Base-by-base conservation (phyloP, 345 rosid species). In the Euphorbia peplus region DNA sequence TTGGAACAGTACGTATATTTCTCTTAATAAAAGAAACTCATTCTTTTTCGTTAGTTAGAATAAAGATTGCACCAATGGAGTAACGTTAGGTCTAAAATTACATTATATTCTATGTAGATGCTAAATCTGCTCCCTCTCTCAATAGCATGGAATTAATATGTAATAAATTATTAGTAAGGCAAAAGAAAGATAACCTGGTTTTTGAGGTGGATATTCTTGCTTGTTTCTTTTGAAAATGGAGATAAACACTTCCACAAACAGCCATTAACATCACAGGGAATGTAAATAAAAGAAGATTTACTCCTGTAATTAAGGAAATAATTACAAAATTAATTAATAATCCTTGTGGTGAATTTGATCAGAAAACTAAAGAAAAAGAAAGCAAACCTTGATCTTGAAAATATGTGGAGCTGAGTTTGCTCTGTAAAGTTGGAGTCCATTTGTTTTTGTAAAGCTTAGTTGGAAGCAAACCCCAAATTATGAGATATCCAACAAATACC, bases 261-360 rank as follows among this genome's bases (percentile, higher is more conserved):
- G 93, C 85, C 48, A 89, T 76, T 60, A 86, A 70, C 86, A 87
- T 82, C 68, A 86, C 61, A 3, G 97, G 95, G 64, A 81, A 72
- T 3, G 91, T 76, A 30, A 86, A 84, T 39, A 89, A 81, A 67
- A 89, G 77, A 47, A 88, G 83, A 65, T 85, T 87, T 54, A 32
- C 77, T 18, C 92, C 97, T 90, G 78, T n/a, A 53, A 32, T 32
- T 32, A 32, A n/a, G 39, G 28, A 28, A 35, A 21, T 30, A 16
- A 65, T 59, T 25, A 28, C 24, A 61, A 47, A 66, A 60, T 46
- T 29, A 41, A 41, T 16, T 32, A 32, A 32, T 32, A 2, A 32
- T 2, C 37, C 37, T 32, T 32, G 19, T 11, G 15, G 29, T 0
- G 25, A 53, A 28, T 3, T 0, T 5, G 37, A n/a, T n/a, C n/a